Conservation (phyloP, 345 rosid genomes). For the Aegle marmelos region DNA sequence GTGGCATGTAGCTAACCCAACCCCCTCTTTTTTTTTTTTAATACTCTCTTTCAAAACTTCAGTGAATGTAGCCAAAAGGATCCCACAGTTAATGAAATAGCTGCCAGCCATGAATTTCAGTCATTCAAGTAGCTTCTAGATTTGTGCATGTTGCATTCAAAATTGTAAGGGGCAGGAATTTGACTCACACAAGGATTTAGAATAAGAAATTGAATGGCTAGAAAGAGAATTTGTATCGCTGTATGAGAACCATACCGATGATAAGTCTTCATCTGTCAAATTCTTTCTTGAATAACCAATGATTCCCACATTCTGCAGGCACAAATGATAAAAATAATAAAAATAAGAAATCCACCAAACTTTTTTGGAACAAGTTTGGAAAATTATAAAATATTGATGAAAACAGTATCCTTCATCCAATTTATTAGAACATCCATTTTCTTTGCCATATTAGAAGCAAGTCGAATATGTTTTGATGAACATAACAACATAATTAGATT, state of each 20-base stretch:
- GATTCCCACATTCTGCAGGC: conserved; percentile 56
- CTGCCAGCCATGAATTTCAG: background rate
- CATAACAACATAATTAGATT: background rate
- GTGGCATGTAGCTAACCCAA: no score
- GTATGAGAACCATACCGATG: conserved; percentile 50
- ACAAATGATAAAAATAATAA: background rate
- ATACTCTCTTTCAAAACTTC: background rate
- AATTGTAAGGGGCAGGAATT: background rate
- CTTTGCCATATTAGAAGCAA: no score
- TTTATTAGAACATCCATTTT: no score
- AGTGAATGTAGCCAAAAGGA: background rate
- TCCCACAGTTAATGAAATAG: background rate
- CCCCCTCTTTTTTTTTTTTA: no score
- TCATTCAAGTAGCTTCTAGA: background rate
- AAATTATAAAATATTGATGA: background rate
- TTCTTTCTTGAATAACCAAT: conserved; percentile 79
- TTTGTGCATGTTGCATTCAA: background rate
- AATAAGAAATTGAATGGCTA: background rate
- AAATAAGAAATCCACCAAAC: background rate
- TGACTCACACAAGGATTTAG: background rate
- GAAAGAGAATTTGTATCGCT: background rate
- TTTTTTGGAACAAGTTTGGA: background rate
- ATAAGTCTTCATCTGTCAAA: conserved; percentile 65
- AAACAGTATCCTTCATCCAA: no score
- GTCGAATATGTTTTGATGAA: no score